Base-by-base conservation (phyloP, 2,329 filamentous ascomycete species). In the Huntiella decipiens region DNA sequence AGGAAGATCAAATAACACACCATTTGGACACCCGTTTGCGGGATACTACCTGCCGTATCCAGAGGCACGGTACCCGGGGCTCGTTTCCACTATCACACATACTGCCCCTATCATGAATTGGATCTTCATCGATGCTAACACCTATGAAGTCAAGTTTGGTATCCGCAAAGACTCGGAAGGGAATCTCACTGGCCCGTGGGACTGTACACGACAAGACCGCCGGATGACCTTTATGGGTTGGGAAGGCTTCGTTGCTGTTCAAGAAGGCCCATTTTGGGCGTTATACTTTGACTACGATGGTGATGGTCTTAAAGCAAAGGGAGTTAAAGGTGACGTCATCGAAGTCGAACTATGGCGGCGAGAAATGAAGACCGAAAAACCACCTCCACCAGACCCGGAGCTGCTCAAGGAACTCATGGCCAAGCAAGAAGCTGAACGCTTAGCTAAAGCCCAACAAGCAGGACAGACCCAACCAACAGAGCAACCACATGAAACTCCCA, bases 1-100 rank as follows among this genome's bases (percentile, higher is more conserved):
- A 8, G 59, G 56, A 35, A 46, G 52, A 44, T 50, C 56, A 32
- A 53, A 49, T 39, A 54, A 52, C 44, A 51, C 55, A 44, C 54
- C 51, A 1, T 57, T 59, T 43, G 65, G 68, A 3, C 69, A 74
- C 53, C 64, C 66, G 0, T 74, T 72, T 53, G 63, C 68, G 3
- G 71, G 71, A 19, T 74, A 76, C 53, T 74, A 65, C 51, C 58
- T 74, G 16, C 70, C 71, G 1, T 74, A 74, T 51, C 71, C 71
- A 3, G 71, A 71, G n/a, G 51, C 61, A n/a, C 49, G 56, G 19
- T 61, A 64, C 38, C 61, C 66, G 34, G 66, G 66, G 3, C 56
- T 69, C 2, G 66, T 69, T 22, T 67, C 62, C 41, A 68, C 64
- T 7, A 68, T 69, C 35, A 65, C 61, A 32, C 62, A 67, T 43